These are phyloP conservation scores for Paraglomus brasilianum DNA, from an alignment of 192 early-diverging fungal genomes.

Conservation along the genomic window DNA sequence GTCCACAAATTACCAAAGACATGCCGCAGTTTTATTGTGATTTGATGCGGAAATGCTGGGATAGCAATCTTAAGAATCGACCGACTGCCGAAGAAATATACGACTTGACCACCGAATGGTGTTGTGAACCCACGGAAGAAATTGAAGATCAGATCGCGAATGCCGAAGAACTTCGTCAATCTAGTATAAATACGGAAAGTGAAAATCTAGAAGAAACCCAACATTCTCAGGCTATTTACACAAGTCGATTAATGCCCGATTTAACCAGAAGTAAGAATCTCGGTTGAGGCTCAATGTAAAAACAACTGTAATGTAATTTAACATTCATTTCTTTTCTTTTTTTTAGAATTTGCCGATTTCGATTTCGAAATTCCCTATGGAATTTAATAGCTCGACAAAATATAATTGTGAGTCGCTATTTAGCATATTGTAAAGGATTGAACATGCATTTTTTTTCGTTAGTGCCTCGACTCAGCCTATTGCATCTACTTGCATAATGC, in stretches of 20 bases:
- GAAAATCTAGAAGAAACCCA: slow-evolving; percentile 11
- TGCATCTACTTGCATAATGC: no score
- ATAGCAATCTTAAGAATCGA: slow-evolving; percentile 3
- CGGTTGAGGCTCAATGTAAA: no score
- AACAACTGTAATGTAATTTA: no score
- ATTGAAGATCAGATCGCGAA: slow-evolving; percentile 5
- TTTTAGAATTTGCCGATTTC: no score
- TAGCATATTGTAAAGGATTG: no score
- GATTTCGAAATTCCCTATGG: no score
- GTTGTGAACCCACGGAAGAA: neutral
- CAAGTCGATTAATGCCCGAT: slow-evolving; percentile 15
- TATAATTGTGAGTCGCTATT: no score
- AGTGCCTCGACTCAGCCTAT: no score
- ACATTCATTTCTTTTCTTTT: no score
- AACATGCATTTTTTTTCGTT: no score
- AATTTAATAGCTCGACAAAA: no score
- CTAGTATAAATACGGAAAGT: slow-evolving; percentile 4
- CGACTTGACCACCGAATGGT: neutral
- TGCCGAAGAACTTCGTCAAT: slow-evolving; percentile 3
- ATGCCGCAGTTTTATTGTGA: slow-evolving; percentile 27
- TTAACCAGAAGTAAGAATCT: slow-evolving; percentile 2
- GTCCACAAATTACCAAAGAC: slow-evolving; percentile 37
- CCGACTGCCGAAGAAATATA: slow-evolving; percentile 20
- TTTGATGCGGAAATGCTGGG: slow-evolving; percentile 19
- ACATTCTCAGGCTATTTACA: slow-evolving; percentile 11